Base-by-base conservation (phyloP, 805 yeast genomes). In the Trichomonascus vanleenenianus region DNA sequence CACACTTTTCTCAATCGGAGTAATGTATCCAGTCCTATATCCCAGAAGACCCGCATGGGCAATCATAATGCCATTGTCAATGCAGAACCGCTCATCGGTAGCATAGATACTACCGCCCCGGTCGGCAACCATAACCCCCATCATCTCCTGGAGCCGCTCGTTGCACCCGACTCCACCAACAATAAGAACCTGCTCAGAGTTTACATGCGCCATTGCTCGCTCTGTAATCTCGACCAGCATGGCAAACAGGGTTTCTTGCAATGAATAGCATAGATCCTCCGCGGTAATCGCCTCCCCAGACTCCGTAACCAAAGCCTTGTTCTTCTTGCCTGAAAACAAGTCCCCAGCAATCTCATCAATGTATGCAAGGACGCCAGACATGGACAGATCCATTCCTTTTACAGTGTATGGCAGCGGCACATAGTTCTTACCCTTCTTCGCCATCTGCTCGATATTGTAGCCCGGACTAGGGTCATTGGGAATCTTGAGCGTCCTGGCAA, bases 131-230 rank as follows among this genome's bases (percentile, higher is more conserved):
- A 93, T 93, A 39, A 75, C 66, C n/a, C 75, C 85, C 98, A 93
- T 93, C 98, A 93, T 93, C 56, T 85, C 81, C 61, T 93, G 98
- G 49, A 93, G 68, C 50, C 97, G 64, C 53, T 80, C 83, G 59
- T 93, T 93, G 55, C 95, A 87, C 0, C 98, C 98, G n/a, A 93
- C 98, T 19, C 98, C 98, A 10, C 98, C 98, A 2, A 93, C 98
- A 42, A 93, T 86, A 41, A 93, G 70, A 15, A 93, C 98, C 61
- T 89, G 95, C 50, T 76, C 76, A 2, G 94, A 75, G 55, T 82
- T 81, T 2, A 91, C 97, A 59, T 93, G 98, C 0, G 98, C 98
- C 95, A 93, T 85, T 2, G 98, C 98, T 34, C 98, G 72, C 61
- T 93, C 98, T 0, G 98, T 93, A 55, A 93, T 93, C 63, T 93